Base-by-base conservation (phyloP, 2,329 filamentous ascomycete species). In the Exophiala alcalophila region DNA sequence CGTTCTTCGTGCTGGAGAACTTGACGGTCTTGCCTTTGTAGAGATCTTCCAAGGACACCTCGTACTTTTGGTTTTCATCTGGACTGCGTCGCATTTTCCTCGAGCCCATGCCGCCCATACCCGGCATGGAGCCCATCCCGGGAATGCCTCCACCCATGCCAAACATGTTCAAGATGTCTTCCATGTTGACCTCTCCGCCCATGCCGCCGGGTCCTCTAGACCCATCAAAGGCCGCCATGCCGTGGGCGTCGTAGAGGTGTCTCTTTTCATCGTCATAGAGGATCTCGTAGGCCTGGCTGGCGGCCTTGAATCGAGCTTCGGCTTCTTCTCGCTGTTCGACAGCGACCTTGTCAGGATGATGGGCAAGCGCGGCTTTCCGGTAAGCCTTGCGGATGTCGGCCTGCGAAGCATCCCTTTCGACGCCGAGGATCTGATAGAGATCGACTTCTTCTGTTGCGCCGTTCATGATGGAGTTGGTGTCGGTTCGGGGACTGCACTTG, bases 1-100 rank as follows among this genome's bases (percentile, higher is more conserved):
- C 78, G 61, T 95, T 91, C 73, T 97, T 97, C 60, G 90, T 94
- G 60, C 86, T 92, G 6, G 88, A 83, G 64, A 98, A 96, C 69
- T 94, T 92, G 61, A 94, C 92, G 1, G 92, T 96, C 75, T 97
- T 96, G 59, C 92, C 92, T 70, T 94, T 96, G 77, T 97, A 98
- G 21, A 98, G 75, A 66, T 98, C 92, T 65, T 97, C 92, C 47
- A 98, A 70, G 2, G 81, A 85, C 44, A 97, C 86, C 63, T 89
- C 83, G 68, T 98, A 97, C 57, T 87, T 80, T 59, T 94, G 87
- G 63, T 94, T 84, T 65, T 96, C 91, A 55, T 90, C 83, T 39
- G 78, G 80, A 31, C 91, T 89, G 57, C 81, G 84, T 47, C 83
- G 74, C 16, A 82, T 81, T 53, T 72, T 72, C 8, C 80, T 78